Evolutionary conservation across 2,329 filamentous ascomycete species (phyloP).

Genomic region (Aspergillus tamarii): DNA sequence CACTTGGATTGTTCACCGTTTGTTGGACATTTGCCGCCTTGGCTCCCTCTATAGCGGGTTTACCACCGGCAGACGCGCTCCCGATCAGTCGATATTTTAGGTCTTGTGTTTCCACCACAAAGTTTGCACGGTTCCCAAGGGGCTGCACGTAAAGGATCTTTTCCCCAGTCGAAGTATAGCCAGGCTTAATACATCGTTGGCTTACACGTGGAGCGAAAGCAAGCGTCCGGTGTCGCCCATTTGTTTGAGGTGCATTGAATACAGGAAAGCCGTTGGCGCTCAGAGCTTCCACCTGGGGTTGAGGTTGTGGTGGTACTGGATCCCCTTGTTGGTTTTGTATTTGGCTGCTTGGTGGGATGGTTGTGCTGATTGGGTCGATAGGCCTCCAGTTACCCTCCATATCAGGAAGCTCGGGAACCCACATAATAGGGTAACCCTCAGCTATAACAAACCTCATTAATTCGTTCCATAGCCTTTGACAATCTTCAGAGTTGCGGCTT

Average conservation of each 20-base stretch:
- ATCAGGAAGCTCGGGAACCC: no score
- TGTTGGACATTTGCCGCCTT: background rate
- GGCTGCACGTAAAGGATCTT: slow-evolving; percentile 3
- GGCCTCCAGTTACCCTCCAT: no score
- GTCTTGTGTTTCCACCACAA: slow-evolving; percentile 4
- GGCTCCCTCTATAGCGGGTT: slow-evolving; percentile 3
- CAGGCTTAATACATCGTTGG: background rate
- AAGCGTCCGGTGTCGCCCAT: background rate
- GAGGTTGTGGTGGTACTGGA: background rate
- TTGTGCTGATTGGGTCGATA: no score
- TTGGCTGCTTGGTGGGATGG: no score
- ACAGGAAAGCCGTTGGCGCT: background rate
- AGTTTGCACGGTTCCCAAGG: slow-evolving; percentile 2
- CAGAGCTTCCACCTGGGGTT: background rate
- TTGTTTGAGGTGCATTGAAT: background rate
- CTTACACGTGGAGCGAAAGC: background rate
- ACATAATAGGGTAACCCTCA: no score
- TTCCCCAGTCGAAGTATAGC: slow-evolving; percentile 4
- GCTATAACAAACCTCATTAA: no score
- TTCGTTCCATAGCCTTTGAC: background rate
- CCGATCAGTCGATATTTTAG: background rate
- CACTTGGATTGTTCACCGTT: background rate
- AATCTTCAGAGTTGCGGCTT: no score
- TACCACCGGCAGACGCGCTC: slow-evolving; percentile 4
- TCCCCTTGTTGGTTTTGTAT: background rate